These are phyloP conservation scores for Adansonia rubrostipa DNA, from an alignment of 441 rosid genomes.

Conservation along the genomic window DNA sequence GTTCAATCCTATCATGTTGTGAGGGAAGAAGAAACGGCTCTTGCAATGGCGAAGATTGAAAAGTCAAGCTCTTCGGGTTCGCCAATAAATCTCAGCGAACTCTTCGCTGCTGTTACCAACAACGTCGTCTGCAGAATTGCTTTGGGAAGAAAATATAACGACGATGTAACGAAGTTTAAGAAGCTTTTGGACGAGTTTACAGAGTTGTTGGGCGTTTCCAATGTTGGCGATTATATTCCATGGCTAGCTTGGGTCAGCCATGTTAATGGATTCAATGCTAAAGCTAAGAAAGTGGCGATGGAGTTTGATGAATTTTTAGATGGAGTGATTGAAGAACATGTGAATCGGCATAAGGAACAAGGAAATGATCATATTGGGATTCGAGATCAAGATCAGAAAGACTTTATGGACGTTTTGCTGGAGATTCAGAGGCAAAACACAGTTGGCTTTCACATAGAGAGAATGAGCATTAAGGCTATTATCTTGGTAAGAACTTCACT, in stretches of 20 bases:
- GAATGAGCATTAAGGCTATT: no score
- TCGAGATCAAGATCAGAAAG: constrained; percentile 24
- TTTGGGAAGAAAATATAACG: constrained; percentile 45
- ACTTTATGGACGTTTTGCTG: constrained; percentile 44
- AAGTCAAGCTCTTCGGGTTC: constrained; percentile 6
- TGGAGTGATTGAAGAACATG: constrained; percentile 41
- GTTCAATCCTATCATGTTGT: constrained; percentile 44
- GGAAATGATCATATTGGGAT: not conserved
- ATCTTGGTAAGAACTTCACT: no score
- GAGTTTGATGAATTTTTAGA: constrained; percentile 46
- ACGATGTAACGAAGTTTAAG: constrained; percentile 35
- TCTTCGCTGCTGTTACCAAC: constrained; percentile 33
- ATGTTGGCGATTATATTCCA: constrained; percentile 48
- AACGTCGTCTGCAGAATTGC: constrained; percentile 49
- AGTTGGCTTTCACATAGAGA: constrained; percentile 34
- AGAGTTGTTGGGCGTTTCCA: constrained; percentile 33
- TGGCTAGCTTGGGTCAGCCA: constrained; percentile 46
- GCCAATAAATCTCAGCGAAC: constrained; percentile 40
- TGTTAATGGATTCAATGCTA: constrained; percentile 36
- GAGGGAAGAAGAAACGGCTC: constrained; percentile 46
- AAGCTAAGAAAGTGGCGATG: constrained; percentile 20
- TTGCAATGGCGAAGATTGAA: constrained; percentile 37
- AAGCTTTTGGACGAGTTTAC: constrained; percentile 32
- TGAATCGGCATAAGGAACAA: not conserved
- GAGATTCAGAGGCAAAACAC: constrained; percentile 33